These are phyloP conservation scores for Penicillium hesseltinei DNA, from an alignment of 2,329 filamentous ascomycete genomes.

Conservation along the genomic window DNA sequence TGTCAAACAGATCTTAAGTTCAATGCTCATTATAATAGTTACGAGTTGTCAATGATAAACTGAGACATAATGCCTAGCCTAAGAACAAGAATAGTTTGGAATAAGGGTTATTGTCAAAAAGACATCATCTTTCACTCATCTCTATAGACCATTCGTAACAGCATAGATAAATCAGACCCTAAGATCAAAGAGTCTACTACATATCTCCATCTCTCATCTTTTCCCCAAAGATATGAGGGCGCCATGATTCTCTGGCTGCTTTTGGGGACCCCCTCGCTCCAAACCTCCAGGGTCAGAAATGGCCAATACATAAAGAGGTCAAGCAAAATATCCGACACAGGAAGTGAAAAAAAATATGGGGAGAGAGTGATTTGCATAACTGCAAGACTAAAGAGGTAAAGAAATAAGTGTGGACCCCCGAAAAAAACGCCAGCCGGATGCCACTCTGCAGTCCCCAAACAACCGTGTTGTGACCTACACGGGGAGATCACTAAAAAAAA, in stretches of 20 bases:
- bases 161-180: conserved; percentile 35
- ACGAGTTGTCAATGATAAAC: background rate
- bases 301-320: conserved; percentile 14
- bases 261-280: conserved; percentile 16
- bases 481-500: conserved; percentile 33
- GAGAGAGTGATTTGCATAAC: conserved; percentile 25
- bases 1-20: background rate
- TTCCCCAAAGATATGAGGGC: conserved; percentile 8
- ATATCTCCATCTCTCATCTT: conserved; percentile 18
- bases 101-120: conserved; percentile 12
- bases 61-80: background rate
- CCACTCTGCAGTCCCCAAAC: conserved; percentile 40
- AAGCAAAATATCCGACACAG: conserved; percentile 19
- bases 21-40: background rate
- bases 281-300: conserved; percentile 15
- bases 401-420: conserved; percentile 37
- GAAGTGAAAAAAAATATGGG: conserved; percentile 26
- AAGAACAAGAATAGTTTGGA: background rate
- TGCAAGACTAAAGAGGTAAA: conserved; percentile 26
- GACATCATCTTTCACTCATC: conserved; percentile 36
- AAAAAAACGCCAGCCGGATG: conserved; percentile 45
- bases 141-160: conserved; percentile 44
- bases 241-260: conserved; percentile 14
- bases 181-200: conserved; percentile 24
- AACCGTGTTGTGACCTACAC: conserved; percentile 30